A percentile compares a stretch with the other conserved stretches of the same genome.
Evolutionary conservation across 208 protist genomes (phyloP).

Genomic region (Phytomonas sp.): DNA sequence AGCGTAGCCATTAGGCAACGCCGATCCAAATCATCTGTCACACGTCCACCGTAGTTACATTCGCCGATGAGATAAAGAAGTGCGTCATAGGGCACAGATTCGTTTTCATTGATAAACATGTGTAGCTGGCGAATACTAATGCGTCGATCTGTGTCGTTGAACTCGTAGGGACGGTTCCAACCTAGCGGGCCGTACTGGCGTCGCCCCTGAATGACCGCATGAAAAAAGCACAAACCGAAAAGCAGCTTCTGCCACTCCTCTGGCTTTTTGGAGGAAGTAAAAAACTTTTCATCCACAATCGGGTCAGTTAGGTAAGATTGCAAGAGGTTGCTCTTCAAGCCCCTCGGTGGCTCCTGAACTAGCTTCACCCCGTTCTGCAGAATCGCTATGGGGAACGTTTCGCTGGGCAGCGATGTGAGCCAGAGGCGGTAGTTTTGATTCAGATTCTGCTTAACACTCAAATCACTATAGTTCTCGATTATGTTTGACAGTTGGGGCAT

Average conservation of each 20-base stretch:
- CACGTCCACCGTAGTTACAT: constrained; percentile 92
- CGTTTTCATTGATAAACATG: constrained; percentile 92
- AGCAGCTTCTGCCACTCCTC: constrained; percentile 87
- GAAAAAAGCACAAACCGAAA: constrained; percentile 95
- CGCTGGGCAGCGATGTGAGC: constrained; percentile 96
- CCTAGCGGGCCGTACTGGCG: constrained; percentile 94
- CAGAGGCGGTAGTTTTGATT: constrained; percentile 96
- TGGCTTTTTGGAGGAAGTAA: constrained; percentile 74
- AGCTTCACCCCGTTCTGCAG: constrained; percentile 98
- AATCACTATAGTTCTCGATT: constrained; percentile 89
- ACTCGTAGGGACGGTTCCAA: constrained; percentile 96
- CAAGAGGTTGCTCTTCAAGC: constrained; percentile 94
- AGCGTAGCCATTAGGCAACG: constrained; percentile 89
- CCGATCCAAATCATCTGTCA: constrained; percentile 92
- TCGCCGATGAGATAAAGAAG: constrained; percentile 91
- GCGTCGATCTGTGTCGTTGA: constrained; percentile 95
- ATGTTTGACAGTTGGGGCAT: constrained; percentile 91
- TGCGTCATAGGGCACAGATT: constrained; percentile 90
- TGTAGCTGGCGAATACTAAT: constrained; percentile 94
- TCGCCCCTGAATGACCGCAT: constrained; percentile 95
- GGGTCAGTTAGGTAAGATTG: constrained; percentile 91
- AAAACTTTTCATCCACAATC: constrained; percentile 79
- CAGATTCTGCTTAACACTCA: constrained; percentile 80
- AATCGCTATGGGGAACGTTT: constrained; percentile 96
- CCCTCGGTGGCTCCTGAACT: constrained; percentile 97